These are phyloP conservation scores for Leccinum solheimii DNA, from an alignment of 1,284 basidiomycete genomes.

Conservation along the genomic window DNA sequence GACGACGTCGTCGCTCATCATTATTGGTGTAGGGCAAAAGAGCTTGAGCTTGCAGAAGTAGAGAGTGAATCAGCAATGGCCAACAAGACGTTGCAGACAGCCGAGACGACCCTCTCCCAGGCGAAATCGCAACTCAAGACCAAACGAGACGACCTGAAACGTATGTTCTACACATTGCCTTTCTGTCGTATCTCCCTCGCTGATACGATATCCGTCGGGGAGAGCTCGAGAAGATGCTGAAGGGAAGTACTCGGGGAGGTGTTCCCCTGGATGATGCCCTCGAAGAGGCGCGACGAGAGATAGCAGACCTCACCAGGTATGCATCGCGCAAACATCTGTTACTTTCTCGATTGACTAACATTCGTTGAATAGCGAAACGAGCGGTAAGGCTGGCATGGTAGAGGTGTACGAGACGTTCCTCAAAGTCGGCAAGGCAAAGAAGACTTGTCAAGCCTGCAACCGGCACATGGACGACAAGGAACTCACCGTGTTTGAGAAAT, in stretches of 20 bases:
- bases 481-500: slow-evolving; percentile 62
- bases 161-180: slow-evolving; percentile 38
- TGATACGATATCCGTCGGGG: background rate
- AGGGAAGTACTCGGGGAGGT: slow-evolving; percentile 44
- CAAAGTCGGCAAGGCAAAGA: slow-evolving; percentile 58
- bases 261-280: slow-evolving; percentile 57
- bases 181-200: background rate
- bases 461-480: slow-evolving; percentile 69
- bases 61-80: slow-evolving; percentile 52
- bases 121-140: slow-evolving; percentile 60
- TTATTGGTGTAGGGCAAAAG: slow-evolving; percentile 56
- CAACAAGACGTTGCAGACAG: slow-evolving; percentile 58
- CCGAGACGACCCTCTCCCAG: slow-evolving; percentile 61
- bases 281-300: slow-evolving; percentile 51
- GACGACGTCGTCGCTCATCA: background rate
- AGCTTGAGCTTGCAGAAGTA: slow-evolving; percentile 57
- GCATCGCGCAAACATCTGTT: slow-evolving; percentile 18
- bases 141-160: slow-evolving; percentile 64
- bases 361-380: slow-evolving; percentile 17
- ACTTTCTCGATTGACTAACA: background rate
- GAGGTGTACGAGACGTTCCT: slow-evolving; percentile 69
- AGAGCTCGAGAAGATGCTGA: slow-evolving; percentile 61
- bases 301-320: slow-evolving; percentile 58
- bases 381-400: slow-evolving; percentile 41
- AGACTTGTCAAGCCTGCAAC: slow-evolving; percentile 77